phyloP scores from a whole-genome alignment of 805 yeast species.

The Spathaspora girioi region DNA sequence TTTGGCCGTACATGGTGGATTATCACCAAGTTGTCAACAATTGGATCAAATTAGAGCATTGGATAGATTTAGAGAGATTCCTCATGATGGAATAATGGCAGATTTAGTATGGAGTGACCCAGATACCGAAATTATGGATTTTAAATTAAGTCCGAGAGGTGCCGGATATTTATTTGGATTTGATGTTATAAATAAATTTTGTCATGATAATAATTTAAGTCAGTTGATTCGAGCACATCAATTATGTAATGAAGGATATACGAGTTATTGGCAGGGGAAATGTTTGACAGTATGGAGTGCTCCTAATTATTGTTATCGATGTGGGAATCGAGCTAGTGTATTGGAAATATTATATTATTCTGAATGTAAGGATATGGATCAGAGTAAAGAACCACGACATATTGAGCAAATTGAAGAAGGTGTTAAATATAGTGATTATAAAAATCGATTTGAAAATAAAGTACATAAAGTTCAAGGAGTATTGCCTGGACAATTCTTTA shows the following conservation, averaged over 20 bases:
- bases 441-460: conserved; percentile 5
- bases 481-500: conserved; percentile 63
- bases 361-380: conserved; percentile 13
- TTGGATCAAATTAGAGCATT: conserved; percentile 87
- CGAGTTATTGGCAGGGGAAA: conserved; percentile 83
- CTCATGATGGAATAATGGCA: conserved; percentile 99
- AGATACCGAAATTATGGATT: conserved; percentile 74
- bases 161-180: conserved; percentile 97
- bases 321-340: conserved; percentile 98
- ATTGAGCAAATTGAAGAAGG: conserved; percentile 4
- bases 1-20: conserved; percentile 96
- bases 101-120: conserved; percentile 99
- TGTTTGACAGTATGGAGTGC: conserved; percentile 98
- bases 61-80: conserved; percentile 91
- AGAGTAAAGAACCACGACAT: not conserved
- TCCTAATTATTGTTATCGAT: conserved; percentile 94
- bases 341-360: conserved; percentile 65
- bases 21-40: conserved; percentile 92
- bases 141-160: conserved; percentile 89
- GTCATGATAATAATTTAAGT: conserved; percentile 70
- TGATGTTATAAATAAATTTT: conserved; percentile 84
- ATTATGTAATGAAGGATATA: conserved; percentile 93
- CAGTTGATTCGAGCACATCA: conserved; percentile 94
- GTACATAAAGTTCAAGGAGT: conserved; percentile 19
- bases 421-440: conserved; percentile 2